Base-by-base conservation (phyloP, 1,284 basidiomycete genomes). In the Leccinum subrobustum region DNA sequence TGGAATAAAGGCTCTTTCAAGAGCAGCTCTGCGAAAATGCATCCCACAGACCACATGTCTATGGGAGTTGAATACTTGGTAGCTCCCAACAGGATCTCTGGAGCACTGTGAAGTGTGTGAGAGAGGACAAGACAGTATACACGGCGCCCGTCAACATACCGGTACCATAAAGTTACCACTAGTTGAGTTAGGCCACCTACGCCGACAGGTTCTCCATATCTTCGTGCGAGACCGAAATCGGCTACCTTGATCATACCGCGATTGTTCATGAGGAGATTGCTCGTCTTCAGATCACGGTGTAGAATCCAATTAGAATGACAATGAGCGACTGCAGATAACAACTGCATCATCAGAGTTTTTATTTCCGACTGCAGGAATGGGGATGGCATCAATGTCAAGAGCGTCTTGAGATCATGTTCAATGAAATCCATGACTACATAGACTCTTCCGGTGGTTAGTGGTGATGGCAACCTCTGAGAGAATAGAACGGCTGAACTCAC, bases 351-450 rank as follows among this genome's bases (percentile, higher is more conserved):
- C 57, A 99, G 79, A 0, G 96, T 98, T 82, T 99, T 99, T 79
- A 98, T 92, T 77, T 99, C 97, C 39, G 95, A 97, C 73, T 96
- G 94, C 29, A 98, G 79, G 77, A 99, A 99, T 0, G 96, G 95
- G 42, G 90, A 86, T 1, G 94, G 92, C 95, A 98, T 98, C 63
- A 93, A 81, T 11, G 90, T 92, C 58, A 99, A 83, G 55, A 99
- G 83, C 1, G 95, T 93, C 77, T 99, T 99, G 72, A 99, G 88
- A 75, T 99, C 96, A 75, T 99, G 97, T 76, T 99, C 97, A 72
- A 99, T 96, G 72, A 99, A 99, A 71, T 98, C 96, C 95, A 98
- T 98, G 33, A 98, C 96, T 64, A 99, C 95, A 77, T 95, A 99
- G 58, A 98, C 94, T 80, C 94, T 96, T 80, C 63, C 64, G 66